These are phyloP conservation scores for Medicago lupulina DNA, from an alignment of 306 rosid species.

Conservation along the genomic window DNA sequence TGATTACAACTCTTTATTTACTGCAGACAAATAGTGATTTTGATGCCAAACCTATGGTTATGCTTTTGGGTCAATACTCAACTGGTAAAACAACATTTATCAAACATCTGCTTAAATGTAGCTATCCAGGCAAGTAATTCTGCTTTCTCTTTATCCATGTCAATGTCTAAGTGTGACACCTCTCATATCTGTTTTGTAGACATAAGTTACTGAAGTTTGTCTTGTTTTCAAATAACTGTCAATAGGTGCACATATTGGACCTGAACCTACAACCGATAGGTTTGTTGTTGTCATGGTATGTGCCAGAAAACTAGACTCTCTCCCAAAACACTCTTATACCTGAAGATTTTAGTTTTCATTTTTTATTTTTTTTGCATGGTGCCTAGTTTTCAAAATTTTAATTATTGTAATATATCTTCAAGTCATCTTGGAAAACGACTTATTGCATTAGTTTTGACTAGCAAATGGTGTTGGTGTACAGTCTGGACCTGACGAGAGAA, in stretches of 20 bases:
- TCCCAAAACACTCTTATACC: constrained; percentile 13
- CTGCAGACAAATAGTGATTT: constrained; percentile 86
- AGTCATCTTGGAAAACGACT: constrained; percentile 32
- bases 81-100: constrained; percentile 96
- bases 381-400: constrained; percentile 20
- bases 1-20: constrained; percentile 34
- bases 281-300: constrained; percentile 97
- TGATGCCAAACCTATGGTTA: constrained; percentile 97
- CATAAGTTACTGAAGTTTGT: constrained; percentile 32
- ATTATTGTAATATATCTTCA: constrained; percentile 15
- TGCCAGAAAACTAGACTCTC: constrained; percentile 18
- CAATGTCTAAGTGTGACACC: constrained; percentile 2
- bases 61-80: constrained; percentile 98
- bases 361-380: background rate
- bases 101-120: constrained; percentile 78
- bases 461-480: constrained; percentile 44
- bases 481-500: constrained; percentile 96
- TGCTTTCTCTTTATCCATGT: constrained; percentile 29
- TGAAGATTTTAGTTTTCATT: constrained; percentile 24
- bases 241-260: constrained; percentile 95
- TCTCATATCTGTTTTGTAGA: constrained; percentile 12
- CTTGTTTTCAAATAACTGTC: constrained; percentile 35
- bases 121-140: constrained; percentile 81
- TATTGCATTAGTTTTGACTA: constrained; percentile 38
- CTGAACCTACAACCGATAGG: constrained; percentile 97